phyloP scores from a whole-genome alignment of 768 basidiomycete genomes.

The Termitomyces sp. region DNA sequence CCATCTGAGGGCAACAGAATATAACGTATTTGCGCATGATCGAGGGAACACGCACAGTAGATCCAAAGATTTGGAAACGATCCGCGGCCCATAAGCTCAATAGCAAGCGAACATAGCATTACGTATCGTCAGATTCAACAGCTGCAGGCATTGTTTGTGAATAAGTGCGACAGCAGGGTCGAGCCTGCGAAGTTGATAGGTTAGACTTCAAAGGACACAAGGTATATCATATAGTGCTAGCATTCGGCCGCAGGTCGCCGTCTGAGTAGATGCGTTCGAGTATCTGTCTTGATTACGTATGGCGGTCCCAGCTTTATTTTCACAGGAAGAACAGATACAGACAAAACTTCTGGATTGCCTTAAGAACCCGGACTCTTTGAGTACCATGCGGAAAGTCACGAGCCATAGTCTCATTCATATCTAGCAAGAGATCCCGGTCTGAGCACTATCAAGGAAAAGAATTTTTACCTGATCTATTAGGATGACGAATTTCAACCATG shows the following conservation, averaged over 20 bases:
- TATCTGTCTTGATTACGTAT: neutral
- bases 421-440: neutral
- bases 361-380: neutral
- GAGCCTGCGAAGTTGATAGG: neutral
- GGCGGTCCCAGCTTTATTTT: neutral
- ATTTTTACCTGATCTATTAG: neutral
- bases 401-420: neutral
- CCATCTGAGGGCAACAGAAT: conserved; percentile 8
- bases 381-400: neutral
- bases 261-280: neutral
- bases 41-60: conserved; percentile 6
- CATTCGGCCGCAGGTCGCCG: neutral
- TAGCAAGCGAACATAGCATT: conserved; percentile 12
- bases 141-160: conserved; percentile 2
- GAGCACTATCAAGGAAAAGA: neutral
- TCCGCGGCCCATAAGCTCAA: conserved; percentile 16
- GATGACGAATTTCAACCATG: neutral
- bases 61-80: conserved; percentile 9
- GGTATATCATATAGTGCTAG: neutral
- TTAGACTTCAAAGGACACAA: neutral
- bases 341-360: neutral
- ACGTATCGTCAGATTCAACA: conserved; percentile 13
- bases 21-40: conserved; percentile 8
- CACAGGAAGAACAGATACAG: neutral
- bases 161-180: neutral